Evolutionary conservation across 2,329 filamentous ascomycete genomes (phyloP).

Genomic region (Sclerotinia subarctica): DNA sequence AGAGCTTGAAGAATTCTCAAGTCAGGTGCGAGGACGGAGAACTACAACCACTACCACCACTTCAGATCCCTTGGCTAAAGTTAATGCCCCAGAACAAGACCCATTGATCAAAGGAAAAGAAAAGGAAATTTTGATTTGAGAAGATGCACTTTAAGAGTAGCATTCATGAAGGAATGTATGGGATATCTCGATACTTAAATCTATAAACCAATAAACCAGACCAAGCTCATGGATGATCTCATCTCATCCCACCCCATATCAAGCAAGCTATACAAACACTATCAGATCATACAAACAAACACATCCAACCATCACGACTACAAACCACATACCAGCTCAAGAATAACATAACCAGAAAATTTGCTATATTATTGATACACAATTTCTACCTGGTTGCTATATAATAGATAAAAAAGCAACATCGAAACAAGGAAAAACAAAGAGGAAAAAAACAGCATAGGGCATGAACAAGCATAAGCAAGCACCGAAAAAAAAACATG

Average conservation of each 20-base stretch:
- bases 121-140: neutral
- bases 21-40: slow-evolving; percentile 37
- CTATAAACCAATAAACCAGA: no score
- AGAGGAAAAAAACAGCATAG: neutral
- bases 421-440: no score
- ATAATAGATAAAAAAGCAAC: no score
- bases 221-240: no score
- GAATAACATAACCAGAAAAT: neutral
- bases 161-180: no score
- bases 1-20: slow-evolving; percentile 75
- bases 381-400: no score
- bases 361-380: no score
- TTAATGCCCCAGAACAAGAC: neutral
- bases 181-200: no score
- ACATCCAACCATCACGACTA: neutral
- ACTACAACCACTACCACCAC: neutral
- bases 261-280: no score
- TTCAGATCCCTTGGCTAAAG: neutral
- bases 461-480: no score
- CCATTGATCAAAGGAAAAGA: no score
- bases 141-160: neutral
- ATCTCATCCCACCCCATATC: neutral
- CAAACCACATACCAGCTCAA: neutral
- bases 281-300: neutral
- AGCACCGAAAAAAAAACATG: no score